These are phyloP conservation scores for Wickerhamiella hasegawae DNA, from an alignment of 805 yeast genomes.

Conservation along the genomic window DNA sequence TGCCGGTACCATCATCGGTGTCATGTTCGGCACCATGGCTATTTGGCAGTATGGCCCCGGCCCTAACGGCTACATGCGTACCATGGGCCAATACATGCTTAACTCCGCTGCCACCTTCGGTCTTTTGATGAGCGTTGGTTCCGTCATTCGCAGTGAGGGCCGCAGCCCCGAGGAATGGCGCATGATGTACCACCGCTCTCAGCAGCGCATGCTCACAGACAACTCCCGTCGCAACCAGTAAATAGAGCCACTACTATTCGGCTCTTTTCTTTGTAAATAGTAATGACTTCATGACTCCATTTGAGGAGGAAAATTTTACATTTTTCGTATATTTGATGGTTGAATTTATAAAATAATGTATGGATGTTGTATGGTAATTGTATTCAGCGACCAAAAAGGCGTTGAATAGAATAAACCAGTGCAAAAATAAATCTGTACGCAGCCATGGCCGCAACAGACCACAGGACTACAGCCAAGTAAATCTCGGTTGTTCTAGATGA, in stretches of 20 bases:
- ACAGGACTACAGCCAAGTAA: conserved; percentile 70
- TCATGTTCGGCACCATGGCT: conserved; percentile 85
- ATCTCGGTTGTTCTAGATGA: conserved; percentile 21
- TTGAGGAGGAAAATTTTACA: too few relatives aligned
- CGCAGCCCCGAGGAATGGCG: conserved; percentile 8
- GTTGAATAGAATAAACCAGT: too few relatives aligned
- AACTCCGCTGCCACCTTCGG: conserved; percentile 97
- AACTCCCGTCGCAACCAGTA: not conserved
- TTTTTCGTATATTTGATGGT: too few relatives aligned
- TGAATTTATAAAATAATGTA: too few relatives aligned
- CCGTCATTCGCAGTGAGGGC: conserved; percentile 29
- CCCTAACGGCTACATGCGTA: conserved; percentile 92
- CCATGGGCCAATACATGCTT: conserved; percentile 88
- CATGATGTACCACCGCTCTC: conserved; percentile 2
- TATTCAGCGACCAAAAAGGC: too few relatives aligned
- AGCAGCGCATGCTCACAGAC: not conserved
- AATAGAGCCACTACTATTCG: too few relatives aligned
- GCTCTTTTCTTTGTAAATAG: too few relatives aligned
- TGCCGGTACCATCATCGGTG: conserved; percentile 89
- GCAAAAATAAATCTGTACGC: conserved; percentile 66
- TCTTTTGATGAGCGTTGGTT: conserved; percentile 89
- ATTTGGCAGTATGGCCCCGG: conserved; percentile 92
- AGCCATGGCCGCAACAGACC: conserved; percentile 90
- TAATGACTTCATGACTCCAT: too few relatives aligned
- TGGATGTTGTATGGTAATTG: too few relatives aligned